These are phyloP conservation scores for Penicillium malachiteum DNA, from an alignment of 495 filamentous ascomycete species.

Conservation along the genomic window DNA sequence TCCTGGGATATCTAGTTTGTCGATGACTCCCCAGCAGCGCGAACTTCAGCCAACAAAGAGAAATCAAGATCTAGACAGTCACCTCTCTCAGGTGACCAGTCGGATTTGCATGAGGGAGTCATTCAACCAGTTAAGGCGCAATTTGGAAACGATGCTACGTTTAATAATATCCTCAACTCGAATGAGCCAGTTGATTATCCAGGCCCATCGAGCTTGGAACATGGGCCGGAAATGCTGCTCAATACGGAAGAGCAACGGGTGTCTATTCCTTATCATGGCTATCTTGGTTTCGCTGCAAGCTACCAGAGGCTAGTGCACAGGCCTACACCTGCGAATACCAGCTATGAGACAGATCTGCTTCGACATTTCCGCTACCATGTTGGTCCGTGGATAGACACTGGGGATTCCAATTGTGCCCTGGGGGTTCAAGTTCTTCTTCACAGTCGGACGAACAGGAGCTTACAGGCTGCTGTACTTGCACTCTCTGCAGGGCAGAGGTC, in stretches of 20 bases:
- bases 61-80: not conserved
- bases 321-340: constrained; percentile 4
- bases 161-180: not conserved
- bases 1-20: constrained; percentile 17
- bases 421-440: constrained; percentile 23
- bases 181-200: not conserved
- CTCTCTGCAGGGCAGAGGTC: constrained; percentile 20
- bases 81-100: not conserved
- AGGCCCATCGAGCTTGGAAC: not conserved
- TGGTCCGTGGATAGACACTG: constrained; percentile 27
- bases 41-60: constrained; percentile 1
- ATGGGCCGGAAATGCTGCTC: not conserved
- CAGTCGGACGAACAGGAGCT: constrained; percentile 16
- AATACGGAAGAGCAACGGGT: not conserved
- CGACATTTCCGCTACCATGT: constrained; percentile 29
- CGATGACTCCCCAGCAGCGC: constrained; percentile 21
- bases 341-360: constrained; percentile 22
- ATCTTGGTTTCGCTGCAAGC: not conserved
- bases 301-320: constrained; percentile 1
- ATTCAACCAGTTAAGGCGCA: not conserved
- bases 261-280: not conserved
- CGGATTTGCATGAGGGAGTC: no score
- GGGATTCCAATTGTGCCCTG: constrained; percentile 24
- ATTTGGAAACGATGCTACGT: not conserved
- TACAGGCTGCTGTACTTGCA: constrained; percentile 23